A percentile compares a stretch with the other conserved stretches of the same genome.
phyloP scores from a whole-genome alignment of 495 filamentous ascomycete genomes.

The Aspergillus haitiensis region DNA sequence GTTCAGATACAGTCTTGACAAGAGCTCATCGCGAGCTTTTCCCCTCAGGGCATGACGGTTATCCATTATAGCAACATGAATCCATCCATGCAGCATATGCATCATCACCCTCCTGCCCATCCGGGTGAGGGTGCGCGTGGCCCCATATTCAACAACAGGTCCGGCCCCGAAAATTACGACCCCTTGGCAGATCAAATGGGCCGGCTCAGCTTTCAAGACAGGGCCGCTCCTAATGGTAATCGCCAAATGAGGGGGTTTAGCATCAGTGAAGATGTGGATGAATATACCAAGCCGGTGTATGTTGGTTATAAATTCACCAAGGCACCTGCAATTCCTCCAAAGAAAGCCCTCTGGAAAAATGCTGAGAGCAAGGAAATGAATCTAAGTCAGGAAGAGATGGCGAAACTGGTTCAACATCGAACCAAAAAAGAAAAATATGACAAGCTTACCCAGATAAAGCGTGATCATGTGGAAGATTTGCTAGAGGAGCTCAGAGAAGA shows the following conservation, averaged over 20 bases:
- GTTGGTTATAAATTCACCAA: conserved; percentile 41
- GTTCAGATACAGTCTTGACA: no score
- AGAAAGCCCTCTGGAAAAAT: conserved; percentile 34
- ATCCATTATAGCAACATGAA: conserved; percentile 18
- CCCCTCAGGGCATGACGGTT: conserved; percentile 15
- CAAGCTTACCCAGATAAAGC: conserved; percentile 27
- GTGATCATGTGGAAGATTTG: conserved; percentile 37
- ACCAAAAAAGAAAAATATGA: conserved; percentile 40
- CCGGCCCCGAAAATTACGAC: conserved; percentile 13
- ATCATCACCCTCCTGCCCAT: conserved; percentile 16
- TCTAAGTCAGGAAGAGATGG: conserved; percentile 31
- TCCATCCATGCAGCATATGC: conserved; percentile 20
- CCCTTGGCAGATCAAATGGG: conserved; percentile 22
- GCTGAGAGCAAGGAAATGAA: conserved; percentile 33
- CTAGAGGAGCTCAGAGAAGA: conserved; percentile 32
- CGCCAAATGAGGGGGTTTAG: conserved; percentile 7
- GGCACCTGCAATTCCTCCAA: conserved; percentile 30
- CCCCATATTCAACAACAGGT: conserved; percentile 10
- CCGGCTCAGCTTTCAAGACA: conserved; percentile 23
- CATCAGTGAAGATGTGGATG: conserved; percentile 7
- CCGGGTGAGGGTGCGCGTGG: conserved; percentile 17
- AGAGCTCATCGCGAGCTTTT: no score
- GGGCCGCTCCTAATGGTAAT: background rate
- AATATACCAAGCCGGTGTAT: conserved; percentile 21
- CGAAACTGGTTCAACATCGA: conserved; percentile 34